phyloP scores from a whole-genome alignment of 2,329 filamentous ascomycete genomes.

The Metarhizium humberi region DNA sequence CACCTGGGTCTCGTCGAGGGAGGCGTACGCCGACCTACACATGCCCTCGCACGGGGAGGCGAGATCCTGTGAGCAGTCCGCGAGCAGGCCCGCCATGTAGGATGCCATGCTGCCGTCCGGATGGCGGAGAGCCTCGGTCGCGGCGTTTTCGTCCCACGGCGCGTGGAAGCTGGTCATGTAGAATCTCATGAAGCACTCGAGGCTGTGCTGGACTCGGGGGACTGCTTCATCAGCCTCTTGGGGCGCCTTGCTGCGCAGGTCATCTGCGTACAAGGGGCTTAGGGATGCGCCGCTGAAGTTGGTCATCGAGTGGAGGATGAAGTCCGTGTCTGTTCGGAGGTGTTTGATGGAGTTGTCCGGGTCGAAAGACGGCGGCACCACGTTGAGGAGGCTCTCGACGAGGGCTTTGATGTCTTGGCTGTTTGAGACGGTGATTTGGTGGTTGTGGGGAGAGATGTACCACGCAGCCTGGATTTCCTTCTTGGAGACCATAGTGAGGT shows the following conservation, averaged over 20 bases:
- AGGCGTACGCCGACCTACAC: no score
- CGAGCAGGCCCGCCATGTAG: background rate
- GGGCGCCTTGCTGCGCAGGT: no score
- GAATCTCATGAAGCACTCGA: background rate
- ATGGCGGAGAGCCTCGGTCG: background rate
- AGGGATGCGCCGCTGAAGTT: background rate
- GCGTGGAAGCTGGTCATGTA: background rate
- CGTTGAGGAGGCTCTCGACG: background rate
- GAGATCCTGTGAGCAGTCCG: no score
- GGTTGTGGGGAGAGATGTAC: background rate
- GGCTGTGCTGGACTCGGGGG: background rate
- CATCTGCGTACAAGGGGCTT: background rate
- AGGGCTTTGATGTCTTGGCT: background rate
- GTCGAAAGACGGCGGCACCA: background rate
- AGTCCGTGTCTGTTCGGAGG: background rate
- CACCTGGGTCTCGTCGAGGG: no score
- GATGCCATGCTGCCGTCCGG: background rate
- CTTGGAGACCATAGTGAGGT: background rate
- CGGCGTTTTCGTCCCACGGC: no score
- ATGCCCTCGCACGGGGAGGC: no score
- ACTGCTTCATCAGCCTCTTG: no score
- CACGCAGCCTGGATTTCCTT: background rate
- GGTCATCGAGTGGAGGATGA: background rate
- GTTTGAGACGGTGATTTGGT: background rate
- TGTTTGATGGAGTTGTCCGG: background rate